Evolutionary conservation across 129 eudicot genomes (phyloP), one percentile per base, ranked within the genome.

Genomic region (Chrysanthemum lavandulifolium): DNA sequence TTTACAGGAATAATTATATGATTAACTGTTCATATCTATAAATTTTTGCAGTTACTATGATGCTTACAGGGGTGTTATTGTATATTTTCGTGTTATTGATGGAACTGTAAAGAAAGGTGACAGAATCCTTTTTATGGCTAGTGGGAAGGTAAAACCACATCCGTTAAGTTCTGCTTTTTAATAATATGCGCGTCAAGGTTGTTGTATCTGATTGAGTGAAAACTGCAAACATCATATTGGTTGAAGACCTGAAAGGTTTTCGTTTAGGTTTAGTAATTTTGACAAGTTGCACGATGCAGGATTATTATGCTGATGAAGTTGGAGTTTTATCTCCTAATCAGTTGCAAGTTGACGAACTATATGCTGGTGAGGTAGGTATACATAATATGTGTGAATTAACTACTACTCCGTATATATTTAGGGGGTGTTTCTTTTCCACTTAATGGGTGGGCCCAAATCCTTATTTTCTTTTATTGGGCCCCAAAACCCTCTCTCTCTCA

Each of bases 241-340:
- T 10, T 74, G 45, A 19, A 33, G 40, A 65, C 50, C 61, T 48
- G 25, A 73, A 73, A 73, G 55, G 14, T 61, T 73, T 51, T 63
- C 70, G 5, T 48, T 47, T 13, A 33, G 62, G 53, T 29, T 76
- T 65, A 14, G 31, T 19, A 16, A 50, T 45, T 16, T 14, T 47
- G 14, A 71, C 13, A 27, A 19, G 23, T 64, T 66, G 25, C 73
- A 49, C 63, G 59, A 49, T 79, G 83, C 93, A 94, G 99, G 95
- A 88, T 84, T 90, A 90, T 81, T 94, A 71, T 81, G 97, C 91
- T 56, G 99, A 94, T 80, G 97, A 94, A 83, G 68, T 94, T 81
- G 99, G 99, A 81, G 97, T 94, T 73, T 76, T 94, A 65, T 94
- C 99, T 70, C 99, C 99, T 72, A 88, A 69, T 84, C 99, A 94